Conservation (phyloP, 2,329 filamentous ascomycete species). For the Cytospora mali region DNA sequence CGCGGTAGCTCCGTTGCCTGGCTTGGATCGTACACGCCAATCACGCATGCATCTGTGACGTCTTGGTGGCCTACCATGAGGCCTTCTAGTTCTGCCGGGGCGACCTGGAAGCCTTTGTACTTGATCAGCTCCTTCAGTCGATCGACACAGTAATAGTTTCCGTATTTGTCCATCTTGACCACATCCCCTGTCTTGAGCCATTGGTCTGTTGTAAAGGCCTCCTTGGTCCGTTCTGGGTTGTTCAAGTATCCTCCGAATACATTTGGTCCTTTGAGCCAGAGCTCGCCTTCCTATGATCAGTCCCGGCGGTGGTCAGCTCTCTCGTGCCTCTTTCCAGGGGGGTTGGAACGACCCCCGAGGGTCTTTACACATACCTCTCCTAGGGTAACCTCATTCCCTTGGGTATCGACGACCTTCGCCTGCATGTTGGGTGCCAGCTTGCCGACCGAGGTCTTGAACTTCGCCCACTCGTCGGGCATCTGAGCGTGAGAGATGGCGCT, state of each 20-base stretch:
- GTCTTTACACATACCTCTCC: slow-evolving; percentile 43
- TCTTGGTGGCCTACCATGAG: slow-evolving; percentile 46
- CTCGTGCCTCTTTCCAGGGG: neutral
- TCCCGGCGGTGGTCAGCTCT: neutral
- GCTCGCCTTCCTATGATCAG: slow-evolving; percentile 61
- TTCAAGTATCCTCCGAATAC: slow-evolving; percentile 80
- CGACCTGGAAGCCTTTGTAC: slow-evolving; percentile 70
- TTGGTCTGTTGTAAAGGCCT: slow-evolving; percentile 73
- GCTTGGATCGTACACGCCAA: slow-evolving; percentile 61
- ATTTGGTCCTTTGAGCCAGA: slow-evolving; percentile 80
- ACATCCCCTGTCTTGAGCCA: slow-evolving; percentile 93
- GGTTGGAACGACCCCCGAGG: neutral
- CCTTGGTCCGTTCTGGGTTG: slow-evolving; percentile 68
- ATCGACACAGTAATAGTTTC: slow-evolving; percentile 90
- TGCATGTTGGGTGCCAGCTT: slow-evolving; percentile 76
- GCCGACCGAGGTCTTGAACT: slow-evolving; percentile 77
- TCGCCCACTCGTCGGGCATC: slow-evolving; percentile 74
- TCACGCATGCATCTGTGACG: slow-evolving; percentile 62
- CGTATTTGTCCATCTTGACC: slow-evolving; percentile 73
- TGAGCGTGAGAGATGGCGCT: slow-evolving; percentile 78
- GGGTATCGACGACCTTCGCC: slow-evolving; percentile 75
- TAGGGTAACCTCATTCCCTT: slow-evolving; percentile 56
- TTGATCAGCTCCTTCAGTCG: slow-evolving; percentile 72
- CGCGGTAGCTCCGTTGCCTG: slow-evolving; percentile 70
- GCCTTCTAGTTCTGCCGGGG: slow-evolving; percentile 66